Conservation (phyloP, 106 monocot genomes). For the Posidonia australis region DNA sequence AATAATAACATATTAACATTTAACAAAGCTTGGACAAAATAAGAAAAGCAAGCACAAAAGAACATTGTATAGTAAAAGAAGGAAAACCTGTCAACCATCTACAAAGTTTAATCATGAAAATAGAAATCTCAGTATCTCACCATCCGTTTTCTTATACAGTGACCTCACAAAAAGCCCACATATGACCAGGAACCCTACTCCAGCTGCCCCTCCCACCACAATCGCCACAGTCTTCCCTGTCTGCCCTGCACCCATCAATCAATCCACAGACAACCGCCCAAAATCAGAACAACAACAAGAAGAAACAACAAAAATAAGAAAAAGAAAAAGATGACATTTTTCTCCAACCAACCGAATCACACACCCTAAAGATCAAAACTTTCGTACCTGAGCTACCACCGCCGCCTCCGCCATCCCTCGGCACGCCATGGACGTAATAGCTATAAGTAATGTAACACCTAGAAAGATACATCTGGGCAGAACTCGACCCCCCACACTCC, state of each 20-base stretch:
- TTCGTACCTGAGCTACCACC: constrained; percentile 14
- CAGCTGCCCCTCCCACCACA: constrained; percentile 83
- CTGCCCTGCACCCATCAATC: constrained; percentile 32
- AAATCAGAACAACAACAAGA: constrained; percentile 1
- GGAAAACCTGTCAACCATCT: no score
- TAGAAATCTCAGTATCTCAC: not conserved
- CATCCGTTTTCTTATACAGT: constrained; percentile 72
- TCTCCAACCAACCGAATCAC: not conserved
- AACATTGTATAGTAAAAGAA: no score
- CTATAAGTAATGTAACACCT: constrained; percentile 89
- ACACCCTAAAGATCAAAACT: not conserved
- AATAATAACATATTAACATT: no score
- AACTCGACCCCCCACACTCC: constrained; percentile 81
- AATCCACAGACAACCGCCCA: not conserved
- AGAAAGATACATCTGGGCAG: constrained; percentile 83
- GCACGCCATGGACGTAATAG: constrained; percentile 49
- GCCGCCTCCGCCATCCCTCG: constrained; percentile 32
- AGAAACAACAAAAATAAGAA: not conserved
- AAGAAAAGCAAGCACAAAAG: no score
- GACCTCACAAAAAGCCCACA: constrained; percentile 75
- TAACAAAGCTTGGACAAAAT: no score
- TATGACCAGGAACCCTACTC: constrained; percentile 71
- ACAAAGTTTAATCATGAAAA: not conserved
- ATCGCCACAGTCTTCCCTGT: constrained; percentile 96
- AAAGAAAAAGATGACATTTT: not conserved